Conservation (phyloP, 2,329 filamentous ascomycete genomes). For the Pestalotiopsis sp. region DNA sequence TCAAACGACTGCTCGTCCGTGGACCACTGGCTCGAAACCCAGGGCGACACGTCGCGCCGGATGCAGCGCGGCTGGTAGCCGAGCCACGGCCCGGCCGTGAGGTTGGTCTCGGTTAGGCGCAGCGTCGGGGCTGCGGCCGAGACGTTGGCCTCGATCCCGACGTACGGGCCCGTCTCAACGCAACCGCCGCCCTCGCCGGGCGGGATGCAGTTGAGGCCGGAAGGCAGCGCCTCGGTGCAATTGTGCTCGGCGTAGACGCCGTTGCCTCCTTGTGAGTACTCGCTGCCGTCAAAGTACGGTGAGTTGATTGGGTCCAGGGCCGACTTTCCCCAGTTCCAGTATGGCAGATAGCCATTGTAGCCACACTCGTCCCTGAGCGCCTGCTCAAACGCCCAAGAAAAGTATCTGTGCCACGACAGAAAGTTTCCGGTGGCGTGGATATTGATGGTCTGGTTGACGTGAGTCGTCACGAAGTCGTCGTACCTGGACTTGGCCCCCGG, state of each 20-base stretch:
- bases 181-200: conserved; percentile 27
- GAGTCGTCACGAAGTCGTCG: conserved; percentile 30
- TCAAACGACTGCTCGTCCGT: conserved; percentile 22
- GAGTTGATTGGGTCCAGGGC: conserved; percentile 30
- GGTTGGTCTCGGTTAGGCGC: conserved; percentile 27
- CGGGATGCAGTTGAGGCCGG: conserved; percentile 17
- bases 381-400: conserved; percentile 25
- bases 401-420: conserved; percentile 18
- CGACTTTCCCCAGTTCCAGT: conserved; percentile 40
- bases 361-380: conserved; percentile 40
- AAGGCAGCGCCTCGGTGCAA: conserved; percentile 22
- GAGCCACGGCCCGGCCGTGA: conserved; percentile 24
- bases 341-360: conserved; percentile 40
- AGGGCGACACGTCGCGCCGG: conserved; percentile 16
- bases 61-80: conserved; percentile 20
- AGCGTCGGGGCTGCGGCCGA: conserved; percentile 22
- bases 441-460: conserved; percentile 36
- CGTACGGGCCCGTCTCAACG: conserved; percentile 35
- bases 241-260: conserved; percentile 19
- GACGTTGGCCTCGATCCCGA: conserved; percentile 25
- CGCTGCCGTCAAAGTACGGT: conserved; percentile 38
- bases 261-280: conserved; percentile 37
- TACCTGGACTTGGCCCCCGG: conserved; percentile 14
- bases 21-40: conserved; percentile 22
- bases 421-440: conserved; percentile 34